Conservation (phyloP, 2,329 filamentous ascomycete species). For the Colletotrichum siamense region DNA sequence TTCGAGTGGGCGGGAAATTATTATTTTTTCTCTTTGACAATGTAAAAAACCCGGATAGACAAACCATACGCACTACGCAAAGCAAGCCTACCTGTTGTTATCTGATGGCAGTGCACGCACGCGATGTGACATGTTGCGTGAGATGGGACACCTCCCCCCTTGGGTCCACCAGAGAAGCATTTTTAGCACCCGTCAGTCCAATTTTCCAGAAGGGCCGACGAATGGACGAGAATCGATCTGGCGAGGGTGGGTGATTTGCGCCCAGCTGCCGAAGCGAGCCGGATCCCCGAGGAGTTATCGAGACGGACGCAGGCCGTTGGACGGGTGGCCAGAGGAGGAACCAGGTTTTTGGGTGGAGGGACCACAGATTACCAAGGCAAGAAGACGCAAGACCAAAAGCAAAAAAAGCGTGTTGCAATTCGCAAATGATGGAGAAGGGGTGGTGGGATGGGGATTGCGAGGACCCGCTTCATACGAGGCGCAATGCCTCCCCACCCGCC, state of each 20-base stretch:
- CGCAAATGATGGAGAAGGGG: not conserved
- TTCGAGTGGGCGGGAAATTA: not conserved
- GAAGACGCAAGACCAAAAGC: not conserved
- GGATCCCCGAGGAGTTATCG: not conserved
- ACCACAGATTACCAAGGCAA: slow-evolving; percentile 2
- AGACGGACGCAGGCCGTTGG: not conserved
- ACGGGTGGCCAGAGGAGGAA: not conserved
- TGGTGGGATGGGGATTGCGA: not conserved
- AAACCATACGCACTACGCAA: not conserved
- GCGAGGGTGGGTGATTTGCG: not conserved
- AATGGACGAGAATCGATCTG: not conserved
- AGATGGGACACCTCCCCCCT: not conserved
- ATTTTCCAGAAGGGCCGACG: not conserved
- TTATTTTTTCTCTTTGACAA: not conserved
- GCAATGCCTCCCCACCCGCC: not conserved
- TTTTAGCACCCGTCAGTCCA: slow-evolving; percentile 2
- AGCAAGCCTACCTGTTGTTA: not conserved
- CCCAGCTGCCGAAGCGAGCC: not conserved
- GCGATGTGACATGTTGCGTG: not conserved
- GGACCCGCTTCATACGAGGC: slow-evolving; percentile 20
- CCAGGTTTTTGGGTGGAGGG: not conserved
- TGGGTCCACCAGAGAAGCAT: slow-evolving; percentile 12
- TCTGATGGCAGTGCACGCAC: slow-evolving; percentile 1
- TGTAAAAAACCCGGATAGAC: not conserved
- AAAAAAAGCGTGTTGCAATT: not conserved